phyloP scores from a whole-genome alignment of 139 green algal species.

The Haematococcus lacustris region DNA sequence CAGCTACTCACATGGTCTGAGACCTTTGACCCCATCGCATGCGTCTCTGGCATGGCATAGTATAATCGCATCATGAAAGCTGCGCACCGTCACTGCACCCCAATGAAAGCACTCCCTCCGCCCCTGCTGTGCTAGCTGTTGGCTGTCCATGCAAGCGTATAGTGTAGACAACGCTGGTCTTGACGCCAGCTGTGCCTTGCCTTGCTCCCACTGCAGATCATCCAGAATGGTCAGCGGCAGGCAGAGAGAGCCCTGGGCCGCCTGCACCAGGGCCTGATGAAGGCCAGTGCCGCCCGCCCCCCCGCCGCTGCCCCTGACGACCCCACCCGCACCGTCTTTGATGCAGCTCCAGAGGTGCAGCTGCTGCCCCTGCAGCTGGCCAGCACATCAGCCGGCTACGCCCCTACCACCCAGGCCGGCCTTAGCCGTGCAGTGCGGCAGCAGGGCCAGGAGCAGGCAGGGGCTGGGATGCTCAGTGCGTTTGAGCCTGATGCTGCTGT shows the following conservation, averaged over 20 bases:
- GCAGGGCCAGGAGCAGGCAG: constrained; percentile 2
- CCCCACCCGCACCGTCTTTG: constrained; percentile 3
- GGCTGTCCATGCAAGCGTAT: background rate
- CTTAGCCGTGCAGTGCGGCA: background rate
- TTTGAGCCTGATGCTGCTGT: background rate
- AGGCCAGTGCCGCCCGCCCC: background rate
- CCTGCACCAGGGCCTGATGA: constrained; percentile 12
- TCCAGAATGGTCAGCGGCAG: background rate
- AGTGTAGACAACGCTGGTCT: too few species aligned
- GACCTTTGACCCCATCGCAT: too few species aligned
- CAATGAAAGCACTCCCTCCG: background rate
- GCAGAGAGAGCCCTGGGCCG: constrained; percentile 14
- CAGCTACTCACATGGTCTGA: too few species aligned
- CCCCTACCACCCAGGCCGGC: background rate
- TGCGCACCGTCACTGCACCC: background rate
- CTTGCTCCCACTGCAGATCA: too few species aligned
- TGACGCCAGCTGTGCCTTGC: too few species aligned
- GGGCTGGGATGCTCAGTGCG: background rate
- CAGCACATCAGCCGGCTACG: background rate
- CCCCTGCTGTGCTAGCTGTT: background rate
- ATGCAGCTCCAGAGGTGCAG: background rate
- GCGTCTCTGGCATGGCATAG: background rate
- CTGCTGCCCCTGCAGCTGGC: background rate
- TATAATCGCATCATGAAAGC: background rate
- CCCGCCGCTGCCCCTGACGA: background rate